Conservation (phyloP, 2,329 filamentous ascomycete species). For the Diaporthe aspalathi region DNA sequence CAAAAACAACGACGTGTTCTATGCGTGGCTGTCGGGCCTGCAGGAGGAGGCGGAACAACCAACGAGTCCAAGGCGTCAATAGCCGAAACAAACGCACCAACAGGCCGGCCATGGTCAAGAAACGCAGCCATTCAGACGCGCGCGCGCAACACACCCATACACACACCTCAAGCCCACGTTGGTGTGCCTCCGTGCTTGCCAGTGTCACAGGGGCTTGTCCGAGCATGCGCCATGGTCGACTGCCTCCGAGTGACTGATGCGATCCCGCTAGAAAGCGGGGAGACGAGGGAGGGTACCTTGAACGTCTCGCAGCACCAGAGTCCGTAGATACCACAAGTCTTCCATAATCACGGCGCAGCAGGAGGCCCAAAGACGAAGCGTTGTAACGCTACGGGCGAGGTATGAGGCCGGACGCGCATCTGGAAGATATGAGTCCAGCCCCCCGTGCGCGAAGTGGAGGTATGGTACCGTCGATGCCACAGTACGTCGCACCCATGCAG, state of each 20-base stretch:
- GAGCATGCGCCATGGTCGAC: constrained; percentile 2
- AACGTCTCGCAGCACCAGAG: background rate
- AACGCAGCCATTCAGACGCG: constrained; percentile 2
- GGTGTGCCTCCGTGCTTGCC: background rate
- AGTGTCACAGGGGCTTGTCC: background rate
- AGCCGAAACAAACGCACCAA: constrained; percentile 35
- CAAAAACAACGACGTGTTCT: constrained; percentile 17
- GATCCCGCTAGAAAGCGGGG: constrained; percentile 23
- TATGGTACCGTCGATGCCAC: background rate
- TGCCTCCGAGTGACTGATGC: constrained; percentile 9
- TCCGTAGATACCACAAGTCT: background rate
- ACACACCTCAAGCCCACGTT: background rate
- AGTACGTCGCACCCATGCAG: background rate
- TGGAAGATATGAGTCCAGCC: constrained; percentile 22
- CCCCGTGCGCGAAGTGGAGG: constrained; percentile 15
- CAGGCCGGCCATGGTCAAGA: constrained; percentile 7
- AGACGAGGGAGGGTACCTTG: background rate
- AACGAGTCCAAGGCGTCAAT: background rate
- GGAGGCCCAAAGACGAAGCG: background rate
- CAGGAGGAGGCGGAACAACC: constrained; percentile 7
- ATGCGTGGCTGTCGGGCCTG: constrained; percentile 2
- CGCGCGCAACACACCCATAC: too few relatives aligned
- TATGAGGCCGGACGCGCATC: background rate
- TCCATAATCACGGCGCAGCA: constrained; percentile 21
- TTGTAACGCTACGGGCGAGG: constrained; percentile 8